Evolutionary conservation across 257 asterid species (phyloP), one percentile per base, ranked within the genome.

Genomic region (Nicotiana tomentosiformis): DNA sequence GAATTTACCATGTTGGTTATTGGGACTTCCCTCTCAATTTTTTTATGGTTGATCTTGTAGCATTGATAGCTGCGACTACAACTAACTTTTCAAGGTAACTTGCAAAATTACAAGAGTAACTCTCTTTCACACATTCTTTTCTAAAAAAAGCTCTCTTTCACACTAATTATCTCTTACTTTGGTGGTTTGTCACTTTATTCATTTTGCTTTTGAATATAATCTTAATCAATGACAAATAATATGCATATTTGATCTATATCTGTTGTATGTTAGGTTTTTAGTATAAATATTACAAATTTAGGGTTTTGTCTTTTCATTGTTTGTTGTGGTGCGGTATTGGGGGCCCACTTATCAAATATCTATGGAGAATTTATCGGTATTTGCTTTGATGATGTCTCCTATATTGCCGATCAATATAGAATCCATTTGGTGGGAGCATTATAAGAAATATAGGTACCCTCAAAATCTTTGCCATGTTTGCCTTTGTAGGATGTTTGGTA

Each of bases 351-450:
- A 60, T 79, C 55, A 79, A 23, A 79, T 32, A 53, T 4, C 39
- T 43, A 39, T 64, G 83, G 83, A 65, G 77, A 80, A 65, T 29
- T 80, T 23, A 65, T 80, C 29, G 83, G 83, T 30, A 80, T 80
- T 18, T 35, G n/a, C 17, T 80, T 80, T 65, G 18, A 80, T 39
- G 76, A 23, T 26, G 26, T 12, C 12, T 10, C n/a, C 39, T 26
- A 5, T 65, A 23, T 35, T 80, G n/a, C 83, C 83, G 10, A 64
- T 80, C 56, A 80, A 80, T 15, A 26, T 43, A 58, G 62, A 29
- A 11, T 80, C 51, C 60, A 61, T 23, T 17, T 80, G 83, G 83
- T 80, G 83, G 83, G 83, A 80, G 62, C 77, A 80, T 23, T 5
- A 18, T 46, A 80, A 64, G 62, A 46, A 37, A 35, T 37, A 64